Conservation (phyloP, 805 yeast species). For the Nakazawaea ernobii region DNA sequence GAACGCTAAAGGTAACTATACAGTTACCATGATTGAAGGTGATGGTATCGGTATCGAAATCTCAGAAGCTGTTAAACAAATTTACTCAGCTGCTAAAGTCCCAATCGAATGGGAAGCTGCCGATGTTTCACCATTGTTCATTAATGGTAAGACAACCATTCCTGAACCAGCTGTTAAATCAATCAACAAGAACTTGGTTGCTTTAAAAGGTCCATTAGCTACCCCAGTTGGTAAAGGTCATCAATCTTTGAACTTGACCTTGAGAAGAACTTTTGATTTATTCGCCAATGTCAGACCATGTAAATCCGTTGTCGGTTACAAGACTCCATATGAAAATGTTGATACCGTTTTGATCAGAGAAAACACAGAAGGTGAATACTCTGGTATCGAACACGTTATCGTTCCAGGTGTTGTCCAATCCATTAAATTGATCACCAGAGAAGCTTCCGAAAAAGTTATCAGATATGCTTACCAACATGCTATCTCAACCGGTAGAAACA, state of each 20-base stretch:
- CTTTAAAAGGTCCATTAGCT: slow-evolving; percentile 96
- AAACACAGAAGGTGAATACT: slow-evolving; percentile 99
- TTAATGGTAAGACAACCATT: slow-evolving; percentile 89
- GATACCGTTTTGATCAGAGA: slow-evolving; percentile 96
- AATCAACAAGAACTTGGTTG: slow-evolving; percentile 88
- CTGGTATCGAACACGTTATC: slow-evolving; percentile 97
- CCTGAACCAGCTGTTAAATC: slow-evolving; percentile 91
- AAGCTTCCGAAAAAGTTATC: slow-evolving; percentile 94
- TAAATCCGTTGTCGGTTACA: slow-evolving; percentile 86
- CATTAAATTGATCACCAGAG: slow-evolving; percentile 92
- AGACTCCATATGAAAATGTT: slow-evolving; percentile 85
- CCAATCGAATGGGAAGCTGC: slow-evolving; percentile 98
- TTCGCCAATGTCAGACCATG: slow-evolving; percentile 98
- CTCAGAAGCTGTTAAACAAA: slow-evolving; percentile 87
- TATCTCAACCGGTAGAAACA: slow-evolving; percentile 76
- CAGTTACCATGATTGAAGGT: slow-evolving; percentile 96
- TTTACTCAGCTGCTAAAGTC: slow-evolving; percentile 88
- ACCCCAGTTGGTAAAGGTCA: slow-evolving; percentile 99
- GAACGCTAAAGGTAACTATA: slow-evolving; percentile 75
- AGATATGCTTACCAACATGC: slow-evolving; percentile 98
- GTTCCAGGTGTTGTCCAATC: slow-evolving; percentile 99
- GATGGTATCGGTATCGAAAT: slow-evolving; percentile 98
- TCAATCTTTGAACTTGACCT: slow-evolving; percentile 92
- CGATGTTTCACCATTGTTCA: slow-evolving; percentile 89
- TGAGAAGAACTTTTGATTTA: slow-evolving; percentile 93